phyloP scores from a whole-genome alignment of 345 rosid species.

The Erodium maritimum region DNA sequence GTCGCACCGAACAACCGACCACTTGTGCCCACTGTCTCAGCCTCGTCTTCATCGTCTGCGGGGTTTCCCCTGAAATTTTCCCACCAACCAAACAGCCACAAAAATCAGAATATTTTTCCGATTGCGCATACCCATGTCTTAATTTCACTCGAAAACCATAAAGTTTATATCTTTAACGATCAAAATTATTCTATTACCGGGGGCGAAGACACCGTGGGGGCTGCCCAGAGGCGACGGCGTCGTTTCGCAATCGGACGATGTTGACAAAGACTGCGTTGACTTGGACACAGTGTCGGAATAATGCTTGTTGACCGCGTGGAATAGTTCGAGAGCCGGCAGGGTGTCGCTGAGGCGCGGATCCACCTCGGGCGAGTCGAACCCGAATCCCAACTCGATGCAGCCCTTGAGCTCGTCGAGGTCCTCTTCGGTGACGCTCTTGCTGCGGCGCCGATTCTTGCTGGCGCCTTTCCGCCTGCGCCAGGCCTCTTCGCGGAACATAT shows the following conservation, averaged over 20 bases:
- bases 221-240: background rate
- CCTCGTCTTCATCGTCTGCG: slow-evolving; percentile 75
- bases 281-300: slow-evolving; percentile 24
- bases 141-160: background rate
- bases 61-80: slow-evolving; percentile 51
- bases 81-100: background rate
- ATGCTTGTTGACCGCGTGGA: slow-evolving; percentile 64
- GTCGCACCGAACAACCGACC: slow-evolving; percentile 86
- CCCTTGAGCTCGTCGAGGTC: slow-evolving; percentile 92
- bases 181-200: slow-evolving; percentile 25
- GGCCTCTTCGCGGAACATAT: slow-evolving; percentile 65
- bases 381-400: slow-evolving; percentile 76
- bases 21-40: slow-evolving; percentile 83
- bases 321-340: slow-evolving; percentile 72
- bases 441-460: slow-evolving; percentile 25
- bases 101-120: background rate
- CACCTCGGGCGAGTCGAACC: slow-evolving; percentile 60
- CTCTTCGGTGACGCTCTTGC: slow-evolving; percentile 83
- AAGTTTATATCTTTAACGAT: too few relatives aligned
- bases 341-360: slow-evolving; percentile 72
- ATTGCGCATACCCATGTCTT: too few relatives aligned
- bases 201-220: slow-evolving; percentile 31
- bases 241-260: slow-evolving; percentile 42
- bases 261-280: slow-evolving; percentile 30
- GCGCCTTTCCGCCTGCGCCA: slow-evolving; percentile 67